Base-by-base conservation (phyloP, 2,329 filamentous ascomycete genomes). In the Phialocephala subalpina region DNA sequence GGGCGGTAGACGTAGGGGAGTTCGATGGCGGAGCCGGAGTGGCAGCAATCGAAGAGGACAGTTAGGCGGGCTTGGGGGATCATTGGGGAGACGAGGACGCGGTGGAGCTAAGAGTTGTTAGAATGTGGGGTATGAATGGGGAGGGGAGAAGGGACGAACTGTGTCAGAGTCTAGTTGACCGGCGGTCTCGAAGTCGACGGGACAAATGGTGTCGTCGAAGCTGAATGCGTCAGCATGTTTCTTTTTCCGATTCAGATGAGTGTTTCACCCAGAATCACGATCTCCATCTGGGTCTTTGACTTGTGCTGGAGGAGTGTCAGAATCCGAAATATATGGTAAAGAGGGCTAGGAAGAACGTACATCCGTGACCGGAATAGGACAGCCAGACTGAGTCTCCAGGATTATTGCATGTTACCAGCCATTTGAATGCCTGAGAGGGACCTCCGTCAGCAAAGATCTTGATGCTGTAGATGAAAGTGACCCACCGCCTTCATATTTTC, bases 41-140 rank as follows among this genome's bases (percentile, higher is more conserved):
- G 87, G 71, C 87, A 89, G 75, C 86, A 89, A 73, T 89, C 87
- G 71, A 89, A 84, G 22, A 89, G 76, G 69, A 87, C 81, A 71
- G 85, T 86, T 16, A 87, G 78, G 0, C 82, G 82, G 67, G 82
- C 83, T 18, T 77, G 78, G 0, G 83, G 80, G 35, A 83, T 81
- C 76, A 88, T 79, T 1, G 78, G 77, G 0, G 82, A 83, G 22
- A 87, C 82, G 7, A 87, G 80, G 56, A 80, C 79, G 59, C 81
- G 78, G 72, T 88, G 86, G n/a, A 87, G 76, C 69, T 66, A 38
- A 20, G 9, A 7, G 3, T 11, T 29, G 29, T 63, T 22, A 63
- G 20, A 20, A 36, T 20, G 35, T n/a, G 20, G n/a, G 38, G 12
- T n/a, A 25, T 29, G 36, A 33, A 29, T 18, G 3, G 1, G 5